Conservation (phyloP, 805 yeast genomes). For the Metschnikowia lunata region DNA sequence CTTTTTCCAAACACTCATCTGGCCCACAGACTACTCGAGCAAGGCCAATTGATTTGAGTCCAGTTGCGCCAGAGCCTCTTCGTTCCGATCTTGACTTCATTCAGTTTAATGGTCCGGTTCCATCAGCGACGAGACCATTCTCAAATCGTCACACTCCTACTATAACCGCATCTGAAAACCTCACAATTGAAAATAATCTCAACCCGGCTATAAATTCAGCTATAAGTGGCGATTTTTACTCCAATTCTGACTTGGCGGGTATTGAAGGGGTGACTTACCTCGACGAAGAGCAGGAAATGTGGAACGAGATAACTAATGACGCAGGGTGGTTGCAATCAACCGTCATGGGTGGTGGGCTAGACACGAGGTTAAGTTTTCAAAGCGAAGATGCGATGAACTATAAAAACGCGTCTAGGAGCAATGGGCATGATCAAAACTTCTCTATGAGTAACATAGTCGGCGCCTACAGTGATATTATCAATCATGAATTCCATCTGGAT, state of each 20-base stretch:
- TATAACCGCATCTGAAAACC: constrained; percentile 17
- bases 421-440: constrained; percentile 3
- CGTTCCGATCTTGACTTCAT: constrained; percentile 22
- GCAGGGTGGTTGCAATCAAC: constrained; percentile 61
- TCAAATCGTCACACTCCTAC: constrained; percentile 18
- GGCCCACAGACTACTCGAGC: constrained; percentile 10
- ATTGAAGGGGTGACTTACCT: constrained; percentile 41
- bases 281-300: constrained; percentile 48
- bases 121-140: constrained; percentile 16
- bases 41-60: constrained; percentile 9
- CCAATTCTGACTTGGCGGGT: constrained; percentile 36
- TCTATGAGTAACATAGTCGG: constrained; percentile 18
- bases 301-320: constrained; percentile 76
- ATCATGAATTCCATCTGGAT: constrained; percentile 24
- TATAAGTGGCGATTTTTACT: constrained; percentile 27
- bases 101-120: constrained; percentile 21
- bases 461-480: constrained; percentile 36
- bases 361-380: too few relatives aligned
- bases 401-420: constrained; percentile 1
- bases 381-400: constrained; percentile 1
- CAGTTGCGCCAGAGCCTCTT: constrained; percentile 17
- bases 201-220: constrained; percentile 1
- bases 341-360: constrained; percentile 1
- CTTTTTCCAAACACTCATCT: constrained; percentile 2
- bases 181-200: constrained; percentile 15